Base-by-base conservation (phyloP, 2,329 filamentous ascomycete species). In the Aschersonia sp. region DNA sequence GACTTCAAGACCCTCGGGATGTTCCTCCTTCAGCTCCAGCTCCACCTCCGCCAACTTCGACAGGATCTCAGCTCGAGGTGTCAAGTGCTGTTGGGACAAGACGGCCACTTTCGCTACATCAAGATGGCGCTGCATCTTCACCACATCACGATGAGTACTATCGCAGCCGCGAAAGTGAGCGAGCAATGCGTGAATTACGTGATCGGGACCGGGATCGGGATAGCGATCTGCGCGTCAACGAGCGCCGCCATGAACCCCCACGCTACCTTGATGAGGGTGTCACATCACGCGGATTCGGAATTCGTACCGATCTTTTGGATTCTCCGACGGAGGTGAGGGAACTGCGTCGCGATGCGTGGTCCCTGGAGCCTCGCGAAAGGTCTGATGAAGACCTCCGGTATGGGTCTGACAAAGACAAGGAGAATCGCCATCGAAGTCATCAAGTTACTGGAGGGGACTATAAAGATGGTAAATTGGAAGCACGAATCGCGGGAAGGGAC, bases 51-150 rank as follows among this genome's bases (percentile, higher is more conserved):
- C 56, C 65, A 9, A 54, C 65, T 9, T 53, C 51, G n/a, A 40
- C 53, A 5, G 31, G 52, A 10, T 43, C 55, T 28, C 54, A 59
- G 47, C 29, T 46, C n/a, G 50, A 49, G 45, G 31, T 47, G 30
- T 35, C 50, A 51, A 45, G 53, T 61, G 45, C 35, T 47, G 29
- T 30, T 51, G 44, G 48, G 31, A 38, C 40, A 49, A 45, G 35
- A 52, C 48, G 63, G 6, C 74, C 69, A 44, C 66, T 75, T 3
- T 77, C 74, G 1, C 61, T 78, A 9, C 74, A 75, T 47, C 73
- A 77, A 52, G 76, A 80, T 41, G 59, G 64, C 0, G 60, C 66
- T 12, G 61, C 67, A 5, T 65, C 69, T 5, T 61, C 66, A 12
- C 59, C 61, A 5, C 69, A 72, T 46, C 61, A 67, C 5, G 72